phyloP scores from a whole-genome alignment of 164 flowering plant genomes.

The Dillenia turbinata region DNA sequence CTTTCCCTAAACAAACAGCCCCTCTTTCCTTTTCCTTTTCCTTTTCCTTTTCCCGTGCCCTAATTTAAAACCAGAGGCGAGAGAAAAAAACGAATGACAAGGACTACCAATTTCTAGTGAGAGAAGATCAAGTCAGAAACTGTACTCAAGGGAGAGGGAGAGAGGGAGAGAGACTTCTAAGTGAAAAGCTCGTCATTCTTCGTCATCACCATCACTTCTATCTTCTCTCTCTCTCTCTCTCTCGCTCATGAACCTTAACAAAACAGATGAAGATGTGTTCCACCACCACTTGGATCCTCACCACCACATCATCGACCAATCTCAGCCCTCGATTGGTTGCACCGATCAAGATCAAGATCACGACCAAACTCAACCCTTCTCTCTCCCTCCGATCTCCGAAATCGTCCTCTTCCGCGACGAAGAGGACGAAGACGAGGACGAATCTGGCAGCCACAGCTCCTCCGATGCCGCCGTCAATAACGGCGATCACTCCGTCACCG shows the following conservation, averaged over 20 bases:
- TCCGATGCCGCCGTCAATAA: slow-evolving; percentile 16
- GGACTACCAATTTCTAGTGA: too few species aligned
- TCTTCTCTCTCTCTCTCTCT: too few species aligned
- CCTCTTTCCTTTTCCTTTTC: too few species aligned
- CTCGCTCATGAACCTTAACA: slow-evolving; percentile 39
- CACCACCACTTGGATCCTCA: slow-evolving; percentile 22
- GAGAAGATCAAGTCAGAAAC: too few species aligned
- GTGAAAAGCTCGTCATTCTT: background rate
- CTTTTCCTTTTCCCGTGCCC: too few species aligned
- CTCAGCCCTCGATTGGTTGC: slow-evolving; percentile 11
- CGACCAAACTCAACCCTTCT: slow-evolving; percentile 17
- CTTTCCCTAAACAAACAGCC: too few species aligned
- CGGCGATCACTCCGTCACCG: background rate
- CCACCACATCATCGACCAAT: slow-evolving; percentile 14
- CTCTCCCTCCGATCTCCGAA: slow-evolving; percentile 30
- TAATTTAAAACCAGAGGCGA: too few species aligned
- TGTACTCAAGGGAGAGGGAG: too few species aligned
- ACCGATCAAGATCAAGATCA: slow-evolving; percentile 1
- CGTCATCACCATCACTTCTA: background rate
- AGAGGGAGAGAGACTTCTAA: too few species aligned
- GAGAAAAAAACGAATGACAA: too few species aligned
- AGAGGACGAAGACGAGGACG: slow-evolving; percentile 22
- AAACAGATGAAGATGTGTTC: slow-evolving; percentile 32
- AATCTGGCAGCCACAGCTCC: slow-evolving; percentile 28
- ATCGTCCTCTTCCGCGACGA: slow-evolving; percentile 46